phyloP scores from a whole-genome alignment of 1,139 yeast genomes.

The Suhomyces coccinellae region DNA sequence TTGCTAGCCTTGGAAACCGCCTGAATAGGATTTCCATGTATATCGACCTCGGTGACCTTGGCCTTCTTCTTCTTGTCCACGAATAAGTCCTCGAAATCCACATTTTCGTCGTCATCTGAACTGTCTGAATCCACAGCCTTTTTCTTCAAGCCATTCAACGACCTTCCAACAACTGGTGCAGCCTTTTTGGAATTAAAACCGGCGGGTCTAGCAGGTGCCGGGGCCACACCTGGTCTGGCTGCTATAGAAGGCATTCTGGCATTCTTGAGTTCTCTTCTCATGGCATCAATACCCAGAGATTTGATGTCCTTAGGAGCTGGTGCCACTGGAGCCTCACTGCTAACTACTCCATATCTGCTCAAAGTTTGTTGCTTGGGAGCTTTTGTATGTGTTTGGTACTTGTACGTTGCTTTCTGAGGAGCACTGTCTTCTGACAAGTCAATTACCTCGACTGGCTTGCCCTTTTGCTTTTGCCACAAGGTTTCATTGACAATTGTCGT shows the following conservation, averaged over 20 bases:
- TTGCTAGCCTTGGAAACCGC: conserved; percentile 19
- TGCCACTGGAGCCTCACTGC: conserved; percentile 40
- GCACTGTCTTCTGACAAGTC: conserved; percentile 14
- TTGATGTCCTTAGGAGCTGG: conserved; percentile 39
- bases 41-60: conserved; percentile 42
- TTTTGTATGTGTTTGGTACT: conserved; percentile 25
- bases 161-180: conserved; percentile 35
- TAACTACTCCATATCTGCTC: conserved; percentile 46
- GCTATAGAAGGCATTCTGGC: conserved; percentile 23
- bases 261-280: conserved; percentile 38
- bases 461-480: conserved; percentile 30
- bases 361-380: conserved; percentile 49
- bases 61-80: conserved; percentile 36
- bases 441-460: conserved; percentile 7
- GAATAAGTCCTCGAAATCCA: conserved; percentile 45
- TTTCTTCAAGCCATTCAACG: conserved; percentile 35
- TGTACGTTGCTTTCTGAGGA: conserved; percentile 27
- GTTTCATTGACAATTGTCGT: conserved; percentile 51
- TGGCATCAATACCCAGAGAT: conserved; percentile 40
- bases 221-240: conserved; percentile 40
- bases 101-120: conserved; percentile 34
- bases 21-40: conserved; percentile 36
- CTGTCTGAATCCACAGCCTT: conserved; percentile 33
- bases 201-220: conserved; percentile 77
- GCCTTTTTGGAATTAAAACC: conserved; percentile 63